Evolutionary conservation across 495 filamentous ascomycete genomes (phyloP).

Genomic region (Aspergillus sclerotiicarbonarius): DNA sequence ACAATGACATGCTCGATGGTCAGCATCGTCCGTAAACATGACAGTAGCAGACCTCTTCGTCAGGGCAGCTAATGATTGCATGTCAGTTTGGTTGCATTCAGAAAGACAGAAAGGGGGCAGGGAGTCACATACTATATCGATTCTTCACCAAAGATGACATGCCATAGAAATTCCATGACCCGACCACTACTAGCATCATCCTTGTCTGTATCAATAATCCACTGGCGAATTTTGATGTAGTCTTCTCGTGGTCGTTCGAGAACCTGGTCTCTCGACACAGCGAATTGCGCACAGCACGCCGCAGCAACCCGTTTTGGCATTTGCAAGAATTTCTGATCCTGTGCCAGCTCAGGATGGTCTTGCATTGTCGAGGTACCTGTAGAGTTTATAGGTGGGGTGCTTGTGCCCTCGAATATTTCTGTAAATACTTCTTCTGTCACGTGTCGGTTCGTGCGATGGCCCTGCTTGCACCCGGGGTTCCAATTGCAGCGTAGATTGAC

Average conservation of each 20-base stretch:
- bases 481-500: slow-evolving; percentile 67
- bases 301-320: slow-evolving; percentile 39
- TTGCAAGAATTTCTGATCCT: slow-evolving; percentile 21
- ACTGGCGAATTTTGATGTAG: slow-evolving; percentile 63
- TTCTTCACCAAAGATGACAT: slow-evolving; percentile 59
- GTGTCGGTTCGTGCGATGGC: slow-evolving; percentile 54
- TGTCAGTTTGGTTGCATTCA: slow-evolving; percentile 8
- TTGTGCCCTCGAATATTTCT: slow-evolving; percentile 53
- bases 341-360: not conserved
- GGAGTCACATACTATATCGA: slow-evolving; percentile 41
- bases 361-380: slow-evolving; percentile 24
- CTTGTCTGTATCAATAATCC: slow-evolving; percentile 60
- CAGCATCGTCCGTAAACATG: slow-evolving; percentile 49
- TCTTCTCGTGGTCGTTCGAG: slow-evolving; percentile 53
- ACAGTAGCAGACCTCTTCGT: slow-evolving; percentile 48
- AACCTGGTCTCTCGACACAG: slow-evolving; percentile 51
- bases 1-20: slow-evolving; percentile 2
- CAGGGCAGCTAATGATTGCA: slow-evolving; percentile 36
- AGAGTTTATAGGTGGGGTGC: slow-evolving; percentile 47
- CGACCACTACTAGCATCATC: slow-evolving; percentile 63
- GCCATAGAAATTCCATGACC: slow-evolving; percentile 76
- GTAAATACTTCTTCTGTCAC: slow-evolving; percentile 52
- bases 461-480: slow-evolving; percentile 58
- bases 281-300: slow-evolving; percentile 70
- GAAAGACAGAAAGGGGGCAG: not conserved